phyloP scores from a whole-genome alignment of 306 rosid species.

The Vigna reflexopilosa region DNA sequence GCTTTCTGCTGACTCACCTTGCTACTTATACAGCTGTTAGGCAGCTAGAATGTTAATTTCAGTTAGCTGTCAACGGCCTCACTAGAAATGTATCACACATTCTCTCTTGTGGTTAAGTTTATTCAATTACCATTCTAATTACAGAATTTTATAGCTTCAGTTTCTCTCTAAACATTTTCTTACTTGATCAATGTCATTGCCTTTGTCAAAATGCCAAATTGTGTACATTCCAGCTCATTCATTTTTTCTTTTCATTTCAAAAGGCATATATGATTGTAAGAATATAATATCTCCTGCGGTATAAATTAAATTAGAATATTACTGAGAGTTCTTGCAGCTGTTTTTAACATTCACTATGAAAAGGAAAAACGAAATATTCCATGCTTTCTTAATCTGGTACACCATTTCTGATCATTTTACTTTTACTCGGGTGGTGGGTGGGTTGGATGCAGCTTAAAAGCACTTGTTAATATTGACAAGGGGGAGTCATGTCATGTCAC shows the following conservation, averaged over 20 bases:
- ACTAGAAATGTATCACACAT: not conserved
- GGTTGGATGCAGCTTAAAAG: not conserved
- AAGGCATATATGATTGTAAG: not conserved
- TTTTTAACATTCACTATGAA: not conserved
- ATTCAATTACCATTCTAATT: not conserved
- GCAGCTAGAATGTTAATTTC: not conserved
- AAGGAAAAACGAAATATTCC: not conserved
- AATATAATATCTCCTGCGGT: not conserved
- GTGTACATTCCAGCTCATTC: not conserved
- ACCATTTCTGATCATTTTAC: not conserved
- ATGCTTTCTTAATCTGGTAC: not conserved
- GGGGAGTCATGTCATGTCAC: not conserved
- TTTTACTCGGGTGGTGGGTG: not conserved
- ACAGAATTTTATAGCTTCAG: not conserved
- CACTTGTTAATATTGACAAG: not conserved
- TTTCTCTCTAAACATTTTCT: constrained; percentile 10
- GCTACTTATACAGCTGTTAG: not conserved
- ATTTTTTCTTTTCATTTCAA: not conserved
- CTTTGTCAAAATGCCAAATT: not conserved
- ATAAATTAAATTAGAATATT: not conserved
- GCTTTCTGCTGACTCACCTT: not conserved
- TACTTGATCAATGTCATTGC: not conserved
- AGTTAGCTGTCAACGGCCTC: not conserved
- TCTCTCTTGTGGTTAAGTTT: too few species aligned
- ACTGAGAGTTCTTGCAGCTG: not conserved